Percentiles rank a stretch among this genome's conserved stretches.
phyloP scores from a whole-genome alignment of 208 protist species.

The Tritrichomonas foetus region DNA sequence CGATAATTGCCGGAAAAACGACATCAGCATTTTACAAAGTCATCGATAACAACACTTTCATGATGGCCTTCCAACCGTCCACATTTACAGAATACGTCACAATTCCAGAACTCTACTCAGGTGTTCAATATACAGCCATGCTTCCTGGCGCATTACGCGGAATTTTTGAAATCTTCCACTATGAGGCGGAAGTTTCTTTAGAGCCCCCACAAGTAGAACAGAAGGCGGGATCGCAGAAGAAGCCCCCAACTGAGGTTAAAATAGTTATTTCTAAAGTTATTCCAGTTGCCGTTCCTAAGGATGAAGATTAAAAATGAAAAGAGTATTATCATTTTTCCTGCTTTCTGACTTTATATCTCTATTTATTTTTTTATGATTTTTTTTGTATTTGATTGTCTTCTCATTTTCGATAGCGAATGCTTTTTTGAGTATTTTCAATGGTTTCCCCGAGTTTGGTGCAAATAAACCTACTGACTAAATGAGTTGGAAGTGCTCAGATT shows the following conservation, averaged over 20 bases:
- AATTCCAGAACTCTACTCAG: slow-evolving; percentile 28
- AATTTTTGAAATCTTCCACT: slow-evolving; percentile 34
- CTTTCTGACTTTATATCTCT: too few relatives aligned
- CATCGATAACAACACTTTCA: background rate
- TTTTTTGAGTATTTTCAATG: too few relatives aligned
- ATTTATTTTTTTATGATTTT: too few relatives aligned
- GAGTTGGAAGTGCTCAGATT: too few relatives aligned
- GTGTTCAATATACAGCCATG: slow-evolving; percentile 4
- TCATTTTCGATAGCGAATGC: too few relatives aligned
- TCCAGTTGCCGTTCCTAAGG: slow-evolving; percentile 33
- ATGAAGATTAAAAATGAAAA: slow-evolving; percentile 29
- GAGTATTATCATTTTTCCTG: too few relatives aligned
- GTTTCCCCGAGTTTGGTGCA: too few relatives aligned
- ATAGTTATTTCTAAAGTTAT: background rate
- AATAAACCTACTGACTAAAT: too few relatives aligned
- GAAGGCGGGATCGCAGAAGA: background rate
- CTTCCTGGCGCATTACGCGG: background rate
- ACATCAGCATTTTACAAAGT: background rate
- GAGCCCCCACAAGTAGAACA: background rate
- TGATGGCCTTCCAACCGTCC: background rate
- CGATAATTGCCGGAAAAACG: background rate
- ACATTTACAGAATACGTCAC: slow-evolving; percentile 26
- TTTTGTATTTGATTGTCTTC: too few relatives aligned
- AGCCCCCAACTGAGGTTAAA: background rate
- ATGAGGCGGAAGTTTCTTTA: background rate